These are phyloP conservation scores for Colletotrichum limetticola DNA, from an alignment of 2,329 filamentous ascomycete species.

Conservation along the genomic window DNA sequence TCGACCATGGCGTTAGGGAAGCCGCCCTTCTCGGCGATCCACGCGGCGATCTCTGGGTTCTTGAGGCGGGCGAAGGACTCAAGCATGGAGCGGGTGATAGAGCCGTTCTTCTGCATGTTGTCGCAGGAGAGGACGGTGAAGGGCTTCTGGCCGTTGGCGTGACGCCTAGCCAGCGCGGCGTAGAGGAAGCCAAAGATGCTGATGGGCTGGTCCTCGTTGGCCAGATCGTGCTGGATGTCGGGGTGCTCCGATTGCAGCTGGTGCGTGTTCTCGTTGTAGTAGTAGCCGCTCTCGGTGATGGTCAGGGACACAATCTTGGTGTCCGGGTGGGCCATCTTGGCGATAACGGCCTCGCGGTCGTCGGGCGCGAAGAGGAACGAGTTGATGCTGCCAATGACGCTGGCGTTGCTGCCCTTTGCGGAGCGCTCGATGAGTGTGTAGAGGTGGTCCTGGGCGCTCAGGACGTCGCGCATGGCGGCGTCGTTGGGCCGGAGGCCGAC, in stretches of 20 bases:
- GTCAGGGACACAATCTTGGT: conserved; percentile 66
- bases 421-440: conserved; percentile 67
- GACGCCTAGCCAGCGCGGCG: conserved; percentile 58
- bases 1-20: conserved; percentile 68
- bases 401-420: conserved; percentile 58
- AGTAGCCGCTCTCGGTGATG: conserved; percentile 67
- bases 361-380: conserved; percentile 63
- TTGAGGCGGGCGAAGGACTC: conserved; percentile 58
- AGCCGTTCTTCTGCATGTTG: conserved; percentile 68
- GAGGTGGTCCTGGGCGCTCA: conserved; percentile 59
- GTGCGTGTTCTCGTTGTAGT: conserved; percentile 68
- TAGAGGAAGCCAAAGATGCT: conserved; percentile 65
- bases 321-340: conserved; percentile 65
- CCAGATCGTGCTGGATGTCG: conserved; percentile 61
- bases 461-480: conserved; percentile 60
- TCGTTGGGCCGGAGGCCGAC: conserved; percentile 63
- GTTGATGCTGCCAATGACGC: conserved; percentile 63
- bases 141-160: conserved; percentile 57
- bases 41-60: conserved; percentile 58
- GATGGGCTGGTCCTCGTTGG: conserved; percentile 53
- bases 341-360: conserved; percentile 60
- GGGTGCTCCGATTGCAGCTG: conserved; percentile 58
- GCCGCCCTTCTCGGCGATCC: conserved; percentile 58
- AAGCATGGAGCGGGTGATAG: conserved; percentile 64
- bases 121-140: conserved; percentile 67